A percentile compares a stretch with the other conserved stretches of the same genome.
Conservation (phyloP, 2,329 filamentous ascomycete species). For the Diaporthe citriasiana region DNA sequence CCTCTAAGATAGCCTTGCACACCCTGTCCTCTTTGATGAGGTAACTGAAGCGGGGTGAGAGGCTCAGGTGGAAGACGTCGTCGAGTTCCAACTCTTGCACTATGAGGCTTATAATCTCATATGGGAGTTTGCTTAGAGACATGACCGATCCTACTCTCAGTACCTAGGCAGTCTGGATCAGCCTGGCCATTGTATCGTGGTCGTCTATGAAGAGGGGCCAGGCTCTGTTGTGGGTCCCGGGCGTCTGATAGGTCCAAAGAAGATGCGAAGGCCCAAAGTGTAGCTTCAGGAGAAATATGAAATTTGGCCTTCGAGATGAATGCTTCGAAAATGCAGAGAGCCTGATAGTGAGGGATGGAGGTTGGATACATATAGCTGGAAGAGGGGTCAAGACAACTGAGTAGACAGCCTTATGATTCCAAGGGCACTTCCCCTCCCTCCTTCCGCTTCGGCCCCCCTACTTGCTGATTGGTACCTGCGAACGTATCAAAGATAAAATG, state of each 20-base stretch:
- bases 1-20: slow-evolving; percentile 70
- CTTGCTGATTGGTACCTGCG: no score
- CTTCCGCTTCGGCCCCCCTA: neutral
- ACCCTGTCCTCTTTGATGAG: slow-evolving; percentile 68
- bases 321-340: neutral
- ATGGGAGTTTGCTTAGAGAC: slow-evolving; percentile 63
- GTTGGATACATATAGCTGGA: neutral
- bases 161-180: neutral
- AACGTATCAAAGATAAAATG: no score
- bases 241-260: no score
- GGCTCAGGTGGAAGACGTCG: slow-evolving; percentile 70
- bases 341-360: neutral
- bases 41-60: slow-evolving; percentile 65
- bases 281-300: neutral
- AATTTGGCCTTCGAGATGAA: neutral
- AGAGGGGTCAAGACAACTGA: slow-evolving; percentile 3
- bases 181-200: slow-evolving; percentile 12
- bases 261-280: neutral
- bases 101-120: slow-evolving; percentile 75
- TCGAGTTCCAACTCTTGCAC: slow-evolving; percentile 67
- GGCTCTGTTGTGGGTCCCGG: neutral
- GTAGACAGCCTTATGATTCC: neutral
- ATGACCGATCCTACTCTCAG: slow-evolving; percentile 45
- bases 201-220: neutral
- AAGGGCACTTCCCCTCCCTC: no score